These are phyloP conservation scores for Grosmannia serpens DNA, from an alignment of 2,329 filamentous ascomycete species.

Conservation along the genomic window DNA sequence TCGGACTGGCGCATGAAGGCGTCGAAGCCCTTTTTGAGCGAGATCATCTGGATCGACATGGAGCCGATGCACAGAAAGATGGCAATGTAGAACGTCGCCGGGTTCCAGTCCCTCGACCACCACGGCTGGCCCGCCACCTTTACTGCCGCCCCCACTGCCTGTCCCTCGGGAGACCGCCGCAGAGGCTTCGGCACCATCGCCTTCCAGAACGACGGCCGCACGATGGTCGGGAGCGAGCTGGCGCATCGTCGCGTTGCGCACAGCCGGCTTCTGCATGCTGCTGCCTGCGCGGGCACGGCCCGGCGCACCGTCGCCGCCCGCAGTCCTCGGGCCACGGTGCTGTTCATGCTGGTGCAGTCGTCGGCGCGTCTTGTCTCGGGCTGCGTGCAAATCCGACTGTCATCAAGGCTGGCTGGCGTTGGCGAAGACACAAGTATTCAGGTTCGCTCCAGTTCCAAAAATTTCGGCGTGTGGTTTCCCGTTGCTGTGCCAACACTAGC, in stretches of 20 bases:
- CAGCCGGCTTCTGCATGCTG: neutral
- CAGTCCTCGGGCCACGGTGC: neutral
- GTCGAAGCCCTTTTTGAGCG: slow-evolving; percentile 62
- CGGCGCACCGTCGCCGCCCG: neutral
- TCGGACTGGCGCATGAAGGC: slow-evolving; percentile 67
- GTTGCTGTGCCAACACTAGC: slow-evolving; percentile 11
- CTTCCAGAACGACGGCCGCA: slow-evolving; percentile 50
- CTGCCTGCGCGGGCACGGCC: neutral
- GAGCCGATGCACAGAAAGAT: slow-evolving; percentile 85
- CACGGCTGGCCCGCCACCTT: slow-evolving; percentile 21
- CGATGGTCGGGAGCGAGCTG: slow-evolving; percentile 17
- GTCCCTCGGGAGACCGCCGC: slow-evolving; percentile 23
- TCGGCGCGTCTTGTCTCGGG: neutral
- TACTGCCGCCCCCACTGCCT: neutral
- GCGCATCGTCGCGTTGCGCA: neutral
- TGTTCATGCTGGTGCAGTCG: neutral
- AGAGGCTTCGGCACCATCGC: slow-evolving; percentile 58
- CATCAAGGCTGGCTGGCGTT: too few relatives aligned
- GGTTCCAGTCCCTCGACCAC: slow-evolving; percentile 60
- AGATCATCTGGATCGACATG: slow-evolving; percentile 88
- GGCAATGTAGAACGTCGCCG: slow-evolving; percentile 69
- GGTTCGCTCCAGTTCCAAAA: neutral
- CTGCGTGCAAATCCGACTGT: neutral
- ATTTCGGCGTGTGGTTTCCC: neutral
- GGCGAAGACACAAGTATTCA: neutral